Conservation (phyloP, 176 grass and related monocot genomes). For the Dactylis glomerata region DNA sequence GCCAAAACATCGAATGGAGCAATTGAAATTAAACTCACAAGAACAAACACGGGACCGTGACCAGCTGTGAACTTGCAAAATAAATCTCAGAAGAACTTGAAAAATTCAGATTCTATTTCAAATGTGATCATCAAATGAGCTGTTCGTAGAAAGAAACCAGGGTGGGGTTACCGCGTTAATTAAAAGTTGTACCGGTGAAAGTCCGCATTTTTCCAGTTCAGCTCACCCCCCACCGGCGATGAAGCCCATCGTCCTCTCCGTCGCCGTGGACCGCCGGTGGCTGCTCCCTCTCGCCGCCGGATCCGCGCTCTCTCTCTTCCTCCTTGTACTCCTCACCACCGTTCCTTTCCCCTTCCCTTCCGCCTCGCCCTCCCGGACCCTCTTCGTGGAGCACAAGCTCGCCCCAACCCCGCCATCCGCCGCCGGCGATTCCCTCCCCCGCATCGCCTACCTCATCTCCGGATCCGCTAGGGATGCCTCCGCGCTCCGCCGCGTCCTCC, state of each 20-base stretch:
- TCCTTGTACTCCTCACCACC: slow-evolving; percentile 39
- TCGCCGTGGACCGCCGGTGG: slow-evolving; percentile 51
- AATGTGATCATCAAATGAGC: background rate
- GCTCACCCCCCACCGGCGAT: background rate
- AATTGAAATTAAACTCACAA: no score
- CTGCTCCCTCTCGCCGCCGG: slow-evolving; percentile 40
- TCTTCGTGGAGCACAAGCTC: slow-evolving; percentile 74
- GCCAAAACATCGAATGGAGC: no score
- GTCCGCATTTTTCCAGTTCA: background rate
- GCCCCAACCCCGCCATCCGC: background rate
- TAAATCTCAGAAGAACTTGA: no score
- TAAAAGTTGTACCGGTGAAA: background rate
- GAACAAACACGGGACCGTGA: no score
- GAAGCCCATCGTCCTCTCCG: slow-evolving; percentile 30
- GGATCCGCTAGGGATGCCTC: slow-evolving; percentile 45
- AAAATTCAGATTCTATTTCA: no score
- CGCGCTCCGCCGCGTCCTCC: slow-evolving; percentile 50
- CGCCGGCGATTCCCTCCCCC: slow-evolving; percentile 10
- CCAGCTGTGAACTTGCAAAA: no score
- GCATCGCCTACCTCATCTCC: slow-evolving; percentile 63
- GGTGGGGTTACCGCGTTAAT: background rate
- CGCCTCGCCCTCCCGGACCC: slow-evolving; percentile 2
- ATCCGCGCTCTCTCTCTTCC: slow-evolving; percentile 36
- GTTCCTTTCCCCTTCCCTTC: slow-evolving; percentile 2
- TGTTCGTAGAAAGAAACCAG: background rate